phyloP scores from a whole-genome alignment of 306 rosid species.

The Vicia faba region DNA sequence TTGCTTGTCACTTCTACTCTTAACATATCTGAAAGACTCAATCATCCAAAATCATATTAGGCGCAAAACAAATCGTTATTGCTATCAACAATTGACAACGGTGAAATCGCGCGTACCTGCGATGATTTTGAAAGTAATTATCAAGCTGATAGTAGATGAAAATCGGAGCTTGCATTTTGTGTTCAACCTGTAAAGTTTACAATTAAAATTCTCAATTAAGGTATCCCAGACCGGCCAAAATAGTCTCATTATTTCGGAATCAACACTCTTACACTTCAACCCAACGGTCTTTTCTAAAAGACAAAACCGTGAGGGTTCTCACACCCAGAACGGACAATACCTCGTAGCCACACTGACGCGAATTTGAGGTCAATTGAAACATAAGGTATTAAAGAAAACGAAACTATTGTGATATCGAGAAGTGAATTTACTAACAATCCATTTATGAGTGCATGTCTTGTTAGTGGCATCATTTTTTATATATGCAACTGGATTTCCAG shows the following conservation, averaged over 20 bases:
- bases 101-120: conserved; percentile 54
- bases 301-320: too few species aligned
- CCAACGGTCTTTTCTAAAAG: too few species aligned
- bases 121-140: conserved; percentile 85
- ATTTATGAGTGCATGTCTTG: conserved; percentile 67
- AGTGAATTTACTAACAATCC: conserved; percentile 56
- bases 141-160: conserved; percentile 82
- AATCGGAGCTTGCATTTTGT: conserved; percentile 72
- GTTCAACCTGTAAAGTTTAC: conserved; percentile 57
- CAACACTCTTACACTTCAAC: too few species aligned
- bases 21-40: conserved; percentile 59
- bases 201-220: conserved; percentile 24
- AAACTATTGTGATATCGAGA: neutral
- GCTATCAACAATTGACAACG: neutral
- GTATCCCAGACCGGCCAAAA: neutral
- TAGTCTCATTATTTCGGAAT: too few species aligned
- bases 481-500: conserved; percentile 38
- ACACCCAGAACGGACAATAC: too few species aligned
- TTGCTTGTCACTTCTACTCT: conserved; percentile 77
- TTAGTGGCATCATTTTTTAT: conserved; percentile 55
- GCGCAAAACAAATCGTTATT: neutral
- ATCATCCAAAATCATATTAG: neutral
- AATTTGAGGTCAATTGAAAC: too few species aligned
- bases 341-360: too few species aligned
- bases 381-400: neutral